Evolutionary conservation across 2,329 filamentous ascomycete genomes (phyloP).

Genomic region (Trichoderma oligosporum): DNA sequence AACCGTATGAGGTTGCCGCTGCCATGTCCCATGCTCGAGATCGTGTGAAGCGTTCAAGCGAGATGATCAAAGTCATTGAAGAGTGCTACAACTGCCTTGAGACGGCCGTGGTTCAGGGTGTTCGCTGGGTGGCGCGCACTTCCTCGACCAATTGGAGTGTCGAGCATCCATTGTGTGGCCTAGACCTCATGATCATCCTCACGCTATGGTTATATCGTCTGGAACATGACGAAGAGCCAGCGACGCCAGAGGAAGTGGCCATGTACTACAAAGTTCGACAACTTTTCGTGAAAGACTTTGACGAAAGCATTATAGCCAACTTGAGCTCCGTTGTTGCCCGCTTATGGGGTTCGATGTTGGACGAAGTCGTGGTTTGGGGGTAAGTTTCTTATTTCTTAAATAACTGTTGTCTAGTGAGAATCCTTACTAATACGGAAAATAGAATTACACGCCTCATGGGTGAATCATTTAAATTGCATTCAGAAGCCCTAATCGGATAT

Average conservation of each 20-base stretch:
- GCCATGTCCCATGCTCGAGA: conserved; percentile 94
- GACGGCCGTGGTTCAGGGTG: conserved; percentile 87
- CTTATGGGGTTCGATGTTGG: conserved; percentile 96
- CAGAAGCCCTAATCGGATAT: conserved; percentile 90
- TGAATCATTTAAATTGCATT: conserved; percentile 95
- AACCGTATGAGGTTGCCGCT: conserved; percentile 92
- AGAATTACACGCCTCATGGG: conserved; percentile 95
- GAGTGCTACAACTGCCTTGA: conserved; percentile 98
- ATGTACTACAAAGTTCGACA: conserved; percentile 93
- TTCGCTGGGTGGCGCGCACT: conserved; percentile 96
- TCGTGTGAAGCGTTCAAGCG: conserved; percentile 87
- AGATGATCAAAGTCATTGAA: conserved; percentile 98
- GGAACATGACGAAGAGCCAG: conserved; percentile 95
- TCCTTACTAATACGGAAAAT: conserved; percentile 23
- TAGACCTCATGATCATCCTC: conserved; percentile 97
- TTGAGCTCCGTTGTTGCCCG: conserved; percentile 93
- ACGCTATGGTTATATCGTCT: conserved; percentile 98
- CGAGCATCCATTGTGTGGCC: conserved; percentile 91
- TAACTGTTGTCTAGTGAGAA: neutral
- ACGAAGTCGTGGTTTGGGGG: conserved; percentile 99
- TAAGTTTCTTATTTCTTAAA: conserved; percentile 53
- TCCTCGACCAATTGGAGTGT: conserved; percentile 99
- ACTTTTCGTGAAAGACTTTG: conserved; percentile 85
- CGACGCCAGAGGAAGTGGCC: conserved; percentile 74
- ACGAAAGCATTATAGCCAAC: conserved; percentile 75